Percentiles rank a stretch among this genome's conserved stretches.
Evolutionary conservation across 805 yeast species (phyloP).

Genomic region (Lachancea nothofagi): DNA sequence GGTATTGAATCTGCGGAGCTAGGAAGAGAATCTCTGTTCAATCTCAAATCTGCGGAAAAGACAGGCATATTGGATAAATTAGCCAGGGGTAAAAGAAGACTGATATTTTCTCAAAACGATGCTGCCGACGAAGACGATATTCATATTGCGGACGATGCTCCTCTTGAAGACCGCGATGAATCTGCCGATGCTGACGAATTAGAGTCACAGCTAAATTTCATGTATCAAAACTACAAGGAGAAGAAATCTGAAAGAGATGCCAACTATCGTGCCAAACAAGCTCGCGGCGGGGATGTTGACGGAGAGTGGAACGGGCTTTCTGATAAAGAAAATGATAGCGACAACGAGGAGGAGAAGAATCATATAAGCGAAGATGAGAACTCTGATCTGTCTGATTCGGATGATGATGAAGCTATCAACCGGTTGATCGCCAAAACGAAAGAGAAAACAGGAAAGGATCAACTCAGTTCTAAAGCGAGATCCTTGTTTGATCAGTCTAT

Average conservation of each 20-base stretch:
- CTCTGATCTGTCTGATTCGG: slow-evolving; percentile 48
- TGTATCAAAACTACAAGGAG: slow-evolving; percentile 71
- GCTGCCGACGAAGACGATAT: slow-evolving; percentile 51
- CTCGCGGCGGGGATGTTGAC: slow-evolving; percentile 71
- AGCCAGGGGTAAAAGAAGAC: slow-evolving; percentile 67
- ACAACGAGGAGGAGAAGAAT: slow-evolving; percentile 30
- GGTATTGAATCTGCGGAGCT: slow-evolving; percentile 87
- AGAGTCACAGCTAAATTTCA: slow-evolving; percentile 75
- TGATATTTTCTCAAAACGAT: slow-evolving; percentile 54
- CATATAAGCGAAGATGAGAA: slow-evolving; percentile 40
- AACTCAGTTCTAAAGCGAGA: slow-evolving; percentile 39
- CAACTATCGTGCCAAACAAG: slow-evolving; percentile 59
- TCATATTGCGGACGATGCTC: slow-evolving; percentile 43
- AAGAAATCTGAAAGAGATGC: slow-evolving; percentile 64
- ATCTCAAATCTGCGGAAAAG: slow-evolving; percentile 77
- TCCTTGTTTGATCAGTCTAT: slow-evolving; percentile 49
- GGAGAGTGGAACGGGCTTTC: slow-evolving; percentile 74
- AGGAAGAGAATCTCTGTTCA: slow-evolving; percentile 77
- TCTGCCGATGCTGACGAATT: slow-evolving; percentile 54
- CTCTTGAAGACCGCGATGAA: slow-evolving; percentile 32
- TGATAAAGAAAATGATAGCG: slow-evolving; percentile 39
- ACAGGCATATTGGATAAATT: slow-evolving; percentile 74
- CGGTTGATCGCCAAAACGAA: slow-evolving; percentile 52
- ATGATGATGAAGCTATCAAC: slow-evolving; percentile 67
- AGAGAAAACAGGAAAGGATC: slow-evolving; percentile 40